phyloP scores from a whole-genome alignment of 306 rosid species.

The Vachellia pachyceras region DNA sequence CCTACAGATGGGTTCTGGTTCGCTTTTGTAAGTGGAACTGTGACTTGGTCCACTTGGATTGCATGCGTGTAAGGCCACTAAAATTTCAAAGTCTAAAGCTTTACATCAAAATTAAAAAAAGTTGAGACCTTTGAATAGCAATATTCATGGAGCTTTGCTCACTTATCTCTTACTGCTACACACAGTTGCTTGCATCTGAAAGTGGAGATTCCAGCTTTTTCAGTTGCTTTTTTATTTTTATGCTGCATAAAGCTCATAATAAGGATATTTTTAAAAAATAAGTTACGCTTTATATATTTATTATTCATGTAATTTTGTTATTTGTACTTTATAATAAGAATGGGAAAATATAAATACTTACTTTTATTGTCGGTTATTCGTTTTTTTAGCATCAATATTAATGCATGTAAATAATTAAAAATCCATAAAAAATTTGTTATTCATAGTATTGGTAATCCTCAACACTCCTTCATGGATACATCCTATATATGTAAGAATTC shows the following conservation, averaged over 20 bases:
- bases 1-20: not conserved
- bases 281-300: no score
- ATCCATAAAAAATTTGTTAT: no score
- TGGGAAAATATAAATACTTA: no score
- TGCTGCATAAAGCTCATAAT: slow-evolving; percentile 26
- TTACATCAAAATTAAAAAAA: slow-evolving; percentile 18
- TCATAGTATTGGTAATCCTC: no score
- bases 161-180: slow-evolving; percentile 22
- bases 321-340: no score
- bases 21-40: not conserved
- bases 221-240: not conserved
- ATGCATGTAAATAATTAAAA: no score
- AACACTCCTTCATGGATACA: no score
- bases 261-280: no score
- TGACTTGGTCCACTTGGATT: slow-evolving; percentile 43
- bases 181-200: slow-evolving; percentile 26
- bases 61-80: slow-evolving; percentile 33
- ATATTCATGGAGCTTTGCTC: slow-evolving; percentile 35
- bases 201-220: slow-evolving; percentile 10
- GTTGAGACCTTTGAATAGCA: slow-evolving; percentile 11
- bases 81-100: not conserved
- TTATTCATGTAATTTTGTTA: no score
- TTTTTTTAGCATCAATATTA: no score
- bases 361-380: no score
- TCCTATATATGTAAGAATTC: no score